Evolutionary conservation across 225 moss, liverwort and hornwort species (phyloP).

Genomic region (Polytrichum formosum): DNA sequence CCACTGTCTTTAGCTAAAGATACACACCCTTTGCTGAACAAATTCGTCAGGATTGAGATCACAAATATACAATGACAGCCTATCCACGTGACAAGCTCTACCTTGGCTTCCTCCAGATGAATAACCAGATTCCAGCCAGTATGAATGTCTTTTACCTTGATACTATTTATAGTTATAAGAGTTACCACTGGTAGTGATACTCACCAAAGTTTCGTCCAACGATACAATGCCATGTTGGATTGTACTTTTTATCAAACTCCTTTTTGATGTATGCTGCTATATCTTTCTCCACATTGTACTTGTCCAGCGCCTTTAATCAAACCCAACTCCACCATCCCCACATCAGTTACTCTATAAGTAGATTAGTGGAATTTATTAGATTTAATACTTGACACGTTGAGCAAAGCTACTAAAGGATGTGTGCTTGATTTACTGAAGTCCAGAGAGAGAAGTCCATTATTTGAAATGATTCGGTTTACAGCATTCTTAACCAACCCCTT

Average conservation of each 20-base stretch:
- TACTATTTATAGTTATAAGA: background rate
- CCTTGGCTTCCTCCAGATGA: background rate
- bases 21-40: background rate
- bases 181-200: slow-evolving; percentile 5
- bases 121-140: background rate
- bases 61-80: background rate
- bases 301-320: slow-evolving; percentile 85
- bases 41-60: background rate
- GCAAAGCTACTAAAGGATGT: too few relatives aligned
- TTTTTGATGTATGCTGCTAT: slow-evolving; percentile 99
- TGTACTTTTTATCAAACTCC: slow-evolving; percentile 98
- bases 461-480: background rate
- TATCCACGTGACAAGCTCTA: background rate
- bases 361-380: too few relatives aligned
- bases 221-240: slow-evolving; percentile 98
- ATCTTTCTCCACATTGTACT: slow-evolving; percentile 95
- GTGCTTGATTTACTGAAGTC: too few relatives aligned
- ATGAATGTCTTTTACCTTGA: background rate
- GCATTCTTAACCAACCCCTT: background rate
- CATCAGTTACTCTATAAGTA: slow-evolving; percentile 15
- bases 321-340: slow-evolving; percentile 40
- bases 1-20: background rate
- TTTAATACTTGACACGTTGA: too few relatives aligned
- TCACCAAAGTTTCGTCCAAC: slow-evolving; percentile 97
- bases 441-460: too few relatives aligned